phyloP scores from a whole-genome alignment of 2,329 filamentous ascomycete genomes.

The Hymenoscyphus fraxineus region DNA sequence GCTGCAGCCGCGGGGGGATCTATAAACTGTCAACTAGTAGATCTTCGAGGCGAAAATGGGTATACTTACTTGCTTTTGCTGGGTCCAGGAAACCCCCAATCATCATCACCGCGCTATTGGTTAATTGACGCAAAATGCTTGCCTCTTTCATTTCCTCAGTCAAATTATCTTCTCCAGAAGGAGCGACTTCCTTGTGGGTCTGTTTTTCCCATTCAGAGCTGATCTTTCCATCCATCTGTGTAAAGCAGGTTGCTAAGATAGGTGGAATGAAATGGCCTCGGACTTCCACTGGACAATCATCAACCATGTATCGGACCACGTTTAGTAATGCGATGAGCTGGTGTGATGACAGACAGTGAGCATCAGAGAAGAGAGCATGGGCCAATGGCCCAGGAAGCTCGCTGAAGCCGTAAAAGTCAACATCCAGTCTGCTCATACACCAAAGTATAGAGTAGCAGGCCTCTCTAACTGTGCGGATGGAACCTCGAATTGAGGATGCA shows the following conservation, averaged over 20 bases:
- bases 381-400: slow-evolving; percentile 81
- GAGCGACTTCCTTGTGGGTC: slow-evolving; percentile 56
- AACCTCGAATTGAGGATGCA: slow-evolving; percentile 85
- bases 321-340: slow-evolving; percentile 93
- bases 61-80: slow-evolving; percentile 54
- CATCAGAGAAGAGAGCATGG: slow-evolving; percentile 77
- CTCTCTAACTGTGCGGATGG: slow-evolving; percentile 85
- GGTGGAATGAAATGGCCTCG: slow-evolving; percentile 79
- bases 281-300: slow-evolving; percentile 80
- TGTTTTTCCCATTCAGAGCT: slow-evolving; percentile 81
- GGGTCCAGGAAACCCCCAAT: slow-evolving; percentile 86
- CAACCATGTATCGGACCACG: slow-evolving; percentile 81
- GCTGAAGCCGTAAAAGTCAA: slow-evolving; percentile 84
- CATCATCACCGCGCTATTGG: slow-evolving; percentile 88
- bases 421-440: slow-evolving; percentile 82
- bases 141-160: slow-evolving; percentile 98
- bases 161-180: slow-evolving; percentile 70
- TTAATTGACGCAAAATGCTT: slow-evolving; percentile 88
- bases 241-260: slow-evolving; percentile 76
- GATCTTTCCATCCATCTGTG: slow-evolving; percentile 83
- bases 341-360: slow-evolving; percentile 79
- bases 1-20: slow-evolving; percentile 18
- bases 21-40: slow-evolving; percentile 13
- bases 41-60: background rate
- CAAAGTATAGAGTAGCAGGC: slow-evolving; percentile 92